Base-by-base conservation (phyloP, 2,329 filamentous ascomycete genomes). In the Diplodia corticola region DNA sequence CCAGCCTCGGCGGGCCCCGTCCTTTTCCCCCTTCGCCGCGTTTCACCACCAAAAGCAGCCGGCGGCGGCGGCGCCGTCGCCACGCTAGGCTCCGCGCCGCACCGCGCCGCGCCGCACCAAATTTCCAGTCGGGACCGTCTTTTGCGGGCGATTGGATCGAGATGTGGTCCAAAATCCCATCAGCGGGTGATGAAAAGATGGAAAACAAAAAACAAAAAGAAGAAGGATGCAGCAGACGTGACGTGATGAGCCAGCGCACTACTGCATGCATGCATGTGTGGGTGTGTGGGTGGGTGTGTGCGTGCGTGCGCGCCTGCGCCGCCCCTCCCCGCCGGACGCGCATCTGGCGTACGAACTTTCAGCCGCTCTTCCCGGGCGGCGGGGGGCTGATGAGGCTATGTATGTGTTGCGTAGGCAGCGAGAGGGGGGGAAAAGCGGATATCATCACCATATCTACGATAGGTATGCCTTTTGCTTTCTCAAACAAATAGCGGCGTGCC, bases 51-150 rank as follows among this genome's bases (percentile, higher is more conserved):
- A 44, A 26, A 50, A 24, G 48, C 24, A 50, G 13, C 17, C 40
- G 40, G 7, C 40, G 17, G 40, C 40, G 40, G 24, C 51, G 51
- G 17, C 51, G 51, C 51, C 51, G 28, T 20, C 28, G 48, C 22
- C 22, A 37, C 33, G 22, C 54, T 22, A 44, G 54, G 33, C 30
- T n/a, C 51, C 51, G 54, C 53, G 26, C 22, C 53, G 33, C 20
- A 44, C 53, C 53, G 53, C 33, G 33, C 53, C 53, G 53, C 53
- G 53, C 53, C 53, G 53, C 20, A 40, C 20, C 53, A 57, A n/a
- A n/a, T n/a, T n/a, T 35, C 20, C 10, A 26, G 48, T 50, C 40
- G 40, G 40, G 40, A 44, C 51, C 4, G 10, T 7, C 28, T 26
- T 28, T 5, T n/a, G 26, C 15, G 26, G 17, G 10, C 15, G 26